These are phyloP conservation scores for Blastobotrys buckinghamii DNA, from an alignment of 1,139 yeast species.

Conservation along the genomic window DNA sequence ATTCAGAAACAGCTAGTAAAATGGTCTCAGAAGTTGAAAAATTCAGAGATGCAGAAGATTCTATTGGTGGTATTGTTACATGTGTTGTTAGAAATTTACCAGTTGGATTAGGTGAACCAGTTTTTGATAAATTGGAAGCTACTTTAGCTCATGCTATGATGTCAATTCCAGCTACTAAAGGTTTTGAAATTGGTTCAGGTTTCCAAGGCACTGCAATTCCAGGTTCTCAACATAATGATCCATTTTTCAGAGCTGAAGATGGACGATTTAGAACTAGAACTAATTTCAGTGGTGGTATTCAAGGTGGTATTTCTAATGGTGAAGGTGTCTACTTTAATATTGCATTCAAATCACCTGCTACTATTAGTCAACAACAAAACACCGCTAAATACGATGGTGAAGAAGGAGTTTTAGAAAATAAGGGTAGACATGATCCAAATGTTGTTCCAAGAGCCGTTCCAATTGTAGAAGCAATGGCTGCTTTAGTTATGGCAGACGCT, in stretches of 20 bases:
- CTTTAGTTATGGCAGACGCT: slow-evolving; percentile 84
- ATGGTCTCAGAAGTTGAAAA: slow-evolving; percentile 87
- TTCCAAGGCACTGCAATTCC: slow-evolving; percentile 84
- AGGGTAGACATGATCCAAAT: slow-evolving; percentile 98
- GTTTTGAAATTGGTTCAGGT: slow-evolving; percentile 96
- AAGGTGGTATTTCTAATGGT: slow-evolving; percentile 97
- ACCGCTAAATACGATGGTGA: slow-evolving; percentile 86
- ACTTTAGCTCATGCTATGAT: slow-evolving; percentile 94
- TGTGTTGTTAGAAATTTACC: slow-evolving; percentile 95
- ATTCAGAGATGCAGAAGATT: slow-evolving; percentile 81
- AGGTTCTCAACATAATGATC: slow-evolving; percentile 91
- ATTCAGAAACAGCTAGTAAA: slow-evolving; percentile 56
- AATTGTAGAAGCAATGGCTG: slow-evolving; percentile 97
- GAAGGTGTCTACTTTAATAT: slow-evolving; percentile 90
- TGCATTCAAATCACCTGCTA: slow-evolving; percentile 97
- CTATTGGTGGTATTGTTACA: slow-evolving; percentile 96
- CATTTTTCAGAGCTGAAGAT: slow-evolving; percentile 38
- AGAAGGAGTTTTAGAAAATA: slow-evolving; percentile 82
- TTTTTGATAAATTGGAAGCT: slow-evolving; percentile 94
- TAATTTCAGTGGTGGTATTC: slow-evolving; percentile 94
- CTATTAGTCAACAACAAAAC: slow-evolving; percentile 86
- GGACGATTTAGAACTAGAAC: slow-evolving; percentile 73
- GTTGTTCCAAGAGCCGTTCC: slow-evolving; percentile 99
- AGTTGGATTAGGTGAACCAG: slow-evolving; percentile 93
- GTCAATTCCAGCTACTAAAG: slow-evolving; percentile 95